Evolutionary conservation across 2,329 filamentous ascomycete genomes (phyloP).

Genomic region (Pseudogymnoascus sp.): DNA sequence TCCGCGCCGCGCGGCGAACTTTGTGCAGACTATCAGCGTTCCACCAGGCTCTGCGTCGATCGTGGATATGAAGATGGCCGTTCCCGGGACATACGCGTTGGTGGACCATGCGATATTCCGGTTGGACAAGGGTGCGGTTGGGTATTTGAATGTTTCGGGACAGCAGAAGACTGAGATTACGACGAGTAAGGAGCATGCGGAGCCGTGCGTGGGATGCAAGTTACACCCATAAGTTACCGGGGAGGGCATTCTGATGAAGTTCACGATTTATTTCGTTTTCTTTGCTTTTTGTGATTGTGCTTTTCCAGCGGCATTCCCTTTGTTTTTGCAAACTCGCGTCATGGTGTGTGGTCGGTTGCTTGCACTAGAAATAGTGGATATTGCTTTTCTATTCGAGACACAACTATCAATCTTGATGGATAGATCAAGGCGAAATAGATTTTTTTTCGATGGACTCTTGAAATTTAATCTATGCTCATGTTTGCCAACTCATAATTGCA

Average conservation of each 20-base stretch:
- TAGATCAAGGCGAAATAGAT: neutral
- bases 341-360: neutral
- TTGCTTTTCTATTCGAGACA: neutral
- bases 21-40: slow-evolving; percentile 25
- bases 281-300: neutral
- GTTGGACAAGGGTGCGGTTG: slow-evolving; percentile 31
- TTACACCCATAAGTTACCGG: neutral
- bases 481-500: neutral
- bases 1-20: slow-evolving; percentile 27
- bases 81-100: slow-evolving; percentile 30
- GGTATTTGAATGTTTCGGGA: slow-evolving; percentile 31
- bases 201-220: slow-evolving; percentile 10
- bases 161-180: slow-evolving; percentile 26
- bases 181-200: slow-evolving; percentile 20
- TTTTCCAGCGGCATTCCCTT: neutral
- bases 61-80: slow-evolving; percentile 29
- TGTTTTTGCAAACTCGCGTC: neutral
- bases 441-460: neutral
- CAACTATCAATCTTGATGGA: neutral
- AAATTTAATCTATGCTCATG: neutral
- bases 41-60: slow-evolving; percentile 28
- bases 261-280: neutral
- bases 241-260: neutral
- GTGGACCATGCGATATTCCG: slow-evolving; percentile 33
- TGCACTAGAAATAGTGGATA: neutral